These are phyloP conservation scores for Colletotrichum sp. DNA, from an alignment of 2,329 filamentous ascomycete species.

Conservation along the genomic window DNA sequence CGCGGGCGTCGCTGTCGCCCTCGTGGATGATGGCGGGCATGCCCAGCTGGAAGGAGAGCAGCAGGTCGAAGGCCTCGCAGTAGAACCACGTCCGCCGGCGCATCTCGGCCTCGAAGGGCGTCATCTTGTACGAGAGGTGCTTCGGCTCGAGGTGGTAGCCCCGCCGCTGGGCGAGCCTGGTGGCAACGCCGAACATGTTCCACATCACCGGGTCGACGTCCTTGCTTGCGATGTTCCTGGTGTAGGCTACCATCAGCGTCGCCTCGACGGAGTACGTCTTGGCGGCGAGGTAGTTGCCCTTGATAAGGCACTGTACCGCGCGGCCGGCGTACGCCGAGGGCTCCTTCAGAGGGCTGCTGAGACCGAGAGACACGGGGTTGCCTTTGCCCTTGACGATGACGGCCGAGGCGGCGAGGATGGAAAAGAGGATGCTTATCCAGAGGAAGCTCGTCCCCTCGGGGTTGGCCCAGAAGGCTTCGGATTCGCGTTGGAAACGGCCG, in stretches of 20 bases:
- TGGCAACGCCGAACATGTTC: constrained; percentile 51
- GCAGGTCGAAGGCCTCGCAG: constrained; percentile 50
- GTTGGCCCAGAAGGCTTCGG: constrained; percentile 51
- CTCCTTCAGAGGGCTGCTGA: constrained; percentile 26
- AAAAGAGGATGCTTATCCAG: constrained; percentile 58
- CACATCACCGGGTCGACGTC: constrained; percentile 51
- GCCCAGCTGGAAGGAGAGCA: constrained; percentile 58
- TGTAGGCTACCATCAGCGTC: constrained; percentile 49
- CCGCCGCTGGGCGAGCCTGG: constrained; percentile 55
- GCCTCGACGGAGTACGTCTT: constrained; percentile 54
- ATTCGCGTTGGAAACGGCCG: constrained; percentile 52
- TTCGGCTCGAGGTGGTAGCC: constrained; percentile 57
- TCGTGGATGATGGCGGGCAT: constrained; percentile 55
- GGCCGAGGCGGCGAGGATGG: constrained; percentile 47
- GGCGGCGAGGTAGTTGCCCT: constrained; percentile 52
- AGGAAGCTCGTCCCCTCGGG: constrained; percentile 45
- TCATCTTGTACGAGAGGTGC: constrained; percentile 43
- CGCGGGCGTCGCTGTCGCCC: constrained; percentile 50
- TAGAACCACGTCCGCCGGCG: constrained; percentile 54
- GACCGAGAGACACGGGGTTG: constrained; percentile 25
- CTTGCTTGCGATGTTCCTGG: constrained; percentile 43
- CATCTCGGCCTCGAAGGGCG: constrained; percentile 57
- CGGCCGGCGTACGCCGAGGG: constrained; percentile 37
- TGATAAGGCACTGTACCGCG: constrained; percentile 51
- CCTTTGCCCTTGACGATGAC: constrained; percentile 38